A percentile compares a stretch with the other conserved stretches of the same genome.
These are phyloP conservation scores for Pulveroboletus frians DNA, from an alignment of 768 basidiomycete species.

Conservation along the genomic window DNA sequence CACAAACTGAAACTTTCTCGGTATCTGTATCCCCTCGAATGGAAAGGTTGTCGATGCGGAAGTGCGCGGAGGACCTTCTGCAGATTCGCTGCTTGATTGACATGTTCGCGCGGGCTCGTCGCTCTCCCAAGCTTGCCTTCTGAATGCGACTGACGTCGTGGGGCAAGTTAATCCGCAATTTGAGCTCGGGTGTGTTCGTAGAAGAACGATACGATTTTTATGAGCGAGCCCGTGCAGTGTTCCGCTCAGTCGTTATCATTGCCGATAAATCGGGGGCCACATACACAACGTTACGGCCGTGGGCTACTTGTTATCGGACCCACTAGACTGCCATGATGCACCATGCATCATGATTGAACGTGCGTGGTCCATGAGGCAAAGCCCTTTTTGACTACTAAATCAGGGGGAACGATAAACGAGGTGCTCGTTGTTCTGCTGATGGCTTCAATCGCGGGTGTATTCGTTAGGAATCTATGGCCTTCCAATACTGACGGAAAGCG, in stretches of 20 bases:
- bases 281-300: too few species aligned
- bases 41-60: neutral
- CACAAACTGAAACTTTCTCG: neutral
- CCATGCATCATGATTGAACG: neutral
- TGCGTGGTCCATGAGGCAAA: neutral
- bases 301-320: too few species aligned
- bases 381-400: neutral
- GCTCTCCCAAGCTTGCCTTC: neutral
- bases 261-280: neutral
- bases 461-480: too few species aligned
- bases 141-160: too few species aligned
- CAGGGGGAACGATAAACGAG: neutral
- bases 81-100: neutral
- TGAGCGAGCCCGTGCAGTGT: too few species aligned
- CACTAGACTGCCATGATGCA: neutral
- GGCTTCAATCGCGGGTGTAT: neutral
- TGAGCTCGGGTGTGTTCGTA: neutral
- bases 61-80: neutral
- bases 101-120: neutral
- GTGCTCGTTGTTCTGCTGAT: neutral
- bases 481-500: too few species aligned
- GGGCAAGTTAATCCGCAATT: neutral
- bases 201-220: neutral
- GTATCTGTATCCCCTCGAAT: neutral
- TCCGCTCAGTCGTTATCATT: too few species aligned